phyloP scores from a whole-genome alignment of 441 rosid genomes.

The Croton laevigatus region DNA sequence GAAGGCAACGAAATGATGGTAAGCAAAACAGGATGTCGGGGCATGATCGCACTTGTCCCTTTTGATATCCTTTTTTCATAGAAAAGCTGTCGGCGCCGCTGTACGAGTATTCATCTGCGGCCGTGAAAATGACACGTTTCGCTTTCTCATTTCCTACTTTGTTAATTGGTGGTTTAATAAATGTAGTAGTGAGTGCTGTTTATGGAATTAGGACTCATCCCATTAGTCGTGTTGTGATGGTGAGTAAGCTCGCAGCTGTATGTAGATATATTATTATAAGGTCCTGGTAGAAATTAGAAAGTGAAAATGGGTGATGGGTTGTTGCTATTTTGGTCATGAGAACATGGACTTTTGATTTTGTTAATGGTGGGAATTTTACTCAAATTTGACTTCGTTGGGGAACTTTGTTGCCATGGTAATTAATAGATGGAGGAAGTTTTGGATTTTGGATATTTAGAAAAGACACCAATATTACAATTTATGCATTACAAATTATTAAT shows the following conservation, averaged over 20 bases:
- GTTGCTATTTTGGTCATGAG: neutral
- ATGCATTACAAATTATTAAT: too few relatives aligned
- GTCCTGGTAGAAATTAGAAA: neutral
- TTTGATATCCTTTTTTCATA: neutral
- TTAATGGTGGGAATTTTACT: neutral
- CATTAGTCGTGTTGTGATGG: neutral
- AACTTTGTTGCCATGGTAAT: too few relatives aligned
- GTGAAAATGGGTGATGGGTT: neutral
- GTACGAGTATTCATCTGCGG: neutral
- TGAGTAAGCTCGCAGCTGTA: neutral
- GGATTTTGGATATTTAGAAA: too few relatives aligned
- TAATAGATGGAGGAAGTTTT: too few relatives aligned
- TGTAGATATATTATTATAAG: neutral
- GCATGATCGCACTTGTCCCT: neutral
- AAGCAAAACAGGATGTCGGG: neutral
- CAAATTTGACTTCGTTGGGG: too few relatives aligned
- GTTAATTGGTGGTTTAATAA: too few relatives aligned
- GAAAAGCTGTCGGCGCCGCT: constrained; percentile 10
- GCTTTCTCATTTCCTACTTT: neutral
- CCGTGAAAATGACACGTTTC: constrained; percentile 2
- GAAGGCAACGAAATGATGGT: neutral
- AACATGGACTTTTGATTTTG: neutral
- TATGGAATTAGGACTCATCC: neutral
- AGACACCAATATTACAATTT: too few relatives aligned
- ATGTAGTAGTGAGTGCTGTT: neutral